These are phyloP conservation scores for Fusarium piperis DNA, from an alignment of 2,329 filamentous ascomycete genomes.

Conservation along the genomic window DNA sequence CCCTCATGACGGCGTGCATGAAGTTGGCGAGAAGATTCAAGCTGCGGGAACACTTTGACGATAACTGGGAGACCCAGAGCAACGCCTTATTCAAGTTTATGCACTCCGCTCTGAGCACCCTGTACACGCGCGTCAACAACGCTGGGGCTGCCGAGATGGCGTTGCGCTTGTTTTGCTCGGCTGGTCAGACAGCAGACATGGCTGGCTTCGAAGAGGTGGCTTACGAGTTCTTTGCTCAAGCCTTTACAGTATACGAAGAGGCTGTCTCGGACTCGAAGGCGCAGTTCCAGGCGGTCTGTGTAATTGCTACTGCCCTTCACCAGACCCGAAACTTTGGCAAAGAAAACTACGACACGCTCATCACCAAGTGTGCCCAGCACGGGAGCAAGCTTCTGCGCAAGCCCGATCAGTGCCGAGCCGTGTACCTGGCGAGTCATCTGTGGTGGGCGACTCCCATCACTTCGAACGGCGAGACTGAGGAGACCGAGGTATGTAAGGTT, in stretches of 20 bases:
- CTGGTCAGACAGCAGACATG: slow-evolving; percentile 92
- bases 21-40: slow-evolving; percentile 92
- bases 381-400: slow-evolving; percentile 97
- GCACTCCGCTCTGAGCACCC: slow-evolving; percentile 84
- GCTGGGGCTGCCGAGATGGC: slow-evolving; percentile 86
- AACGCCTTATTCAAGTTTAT: slow-evolving; percentile 95
- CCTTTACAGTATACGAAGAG: slow-evolving; percentile 98
- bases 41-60: slow-evolving; percentile 82
- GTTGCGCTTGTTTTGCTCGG: slow-evolving; percentile 88
- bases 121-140: slow-evolving; percentile 85
- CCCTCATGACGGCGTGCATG: slow-evolving; percentile 87
- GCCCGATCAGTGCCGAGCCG: slow-evolving; percentile 95
- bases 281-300: slow-evolving; percentile 97
- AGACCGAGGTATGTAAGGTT: slow-evolving; percentile 72
- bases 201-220: slow-evolving; percentile 93
- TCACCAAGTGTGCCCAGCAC: slow-evolving; percentile 96
- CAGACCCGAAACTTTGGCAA: slow-evolving; percentile 90
- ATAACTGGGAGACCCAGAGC: slow-evolving; percentile 70
- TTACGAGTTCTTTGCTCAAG: slow-evolving; percentile 98
- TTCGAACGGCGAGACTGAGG: slow-evolving; percentile 80
- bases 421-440: slow-evolving; percentile 94
- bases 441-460: slow-evolving; percentile 96
- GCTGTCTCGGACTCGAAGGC: slow-evolving; percentile 94
- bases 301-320: slow-evolving; percentile 89
- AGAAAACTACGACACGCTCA: slow-evolving; percentile 98